These are phyloP conservation scores for Saccharomycopsis vini DNA, from an alignment of 805 yeast species.

Conservation along the genomic window DNA sequence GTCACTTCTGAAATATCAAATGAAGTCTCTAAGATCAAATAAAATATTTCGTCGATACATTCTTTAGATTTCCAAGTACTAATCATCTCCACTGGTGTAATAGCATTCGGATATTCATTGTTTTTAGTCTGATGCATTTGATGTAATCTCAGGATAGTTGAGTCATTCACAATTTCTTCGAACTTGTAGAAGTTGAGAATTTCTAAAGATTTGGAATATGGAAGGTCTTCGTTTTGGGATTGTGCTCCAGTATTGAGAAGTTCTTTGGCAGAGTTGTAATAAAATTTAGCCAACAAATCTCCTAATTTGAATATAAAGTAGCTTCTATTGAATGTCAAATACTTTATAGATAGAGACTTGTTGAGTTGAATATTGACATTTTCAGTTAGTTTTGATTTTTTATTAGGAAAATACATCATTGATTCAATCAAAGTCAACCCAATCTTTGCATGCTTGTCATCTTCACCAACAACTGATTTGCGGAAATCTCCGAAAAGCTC, in stretches of 20 bases:
- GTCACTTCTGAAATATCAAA: no score
- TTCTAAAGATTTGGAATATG: no score
- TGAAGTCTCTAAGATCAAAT: no score
- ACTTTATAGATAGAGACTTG: slow-evolving; percentile 2
- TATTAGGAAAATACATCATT: slow-evolving; percentile 1
- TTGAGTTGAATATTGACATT: slow-evolving; percentile 5
- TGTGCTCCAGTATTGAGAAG: no score
- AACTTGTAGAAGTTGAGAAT: no score
- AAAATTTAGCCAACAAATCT: slow-evolving; percentile 1
- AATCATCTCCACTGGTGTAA: slow-evolving; percentile 1
- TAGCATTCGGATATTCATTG: no score
- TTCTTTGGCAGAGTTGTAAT: slow-evolving; percentile 2
- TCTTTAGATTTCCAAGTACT: slow-evolving; percentile 2
- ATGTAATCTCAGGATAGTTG: background rate
- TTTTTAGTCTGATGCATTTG: no score
- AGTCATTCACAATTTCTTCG: background rate
- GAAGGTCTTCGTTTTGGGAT: no score
- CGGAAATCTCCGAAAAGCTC: background rate
- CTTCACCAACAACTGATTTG: background rate
- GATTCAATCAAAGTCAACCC: slow-evolving; percentile 5
- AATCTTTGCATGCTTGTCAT: background rate
- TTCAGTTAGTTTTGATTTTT: background rate
- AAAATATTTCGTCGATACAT: background rate
- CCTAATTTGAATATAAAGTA: background rate
- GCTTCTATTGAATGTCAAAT: slow-evolving; percentile 1